A percentile compares a stretch with the other conserved stretches of the same genome.
These are phyloP conservation scores for Pythium sukuiense DNA, from an alignment of 352 stramenopile species.

Conservation along the genomic window DNA sequence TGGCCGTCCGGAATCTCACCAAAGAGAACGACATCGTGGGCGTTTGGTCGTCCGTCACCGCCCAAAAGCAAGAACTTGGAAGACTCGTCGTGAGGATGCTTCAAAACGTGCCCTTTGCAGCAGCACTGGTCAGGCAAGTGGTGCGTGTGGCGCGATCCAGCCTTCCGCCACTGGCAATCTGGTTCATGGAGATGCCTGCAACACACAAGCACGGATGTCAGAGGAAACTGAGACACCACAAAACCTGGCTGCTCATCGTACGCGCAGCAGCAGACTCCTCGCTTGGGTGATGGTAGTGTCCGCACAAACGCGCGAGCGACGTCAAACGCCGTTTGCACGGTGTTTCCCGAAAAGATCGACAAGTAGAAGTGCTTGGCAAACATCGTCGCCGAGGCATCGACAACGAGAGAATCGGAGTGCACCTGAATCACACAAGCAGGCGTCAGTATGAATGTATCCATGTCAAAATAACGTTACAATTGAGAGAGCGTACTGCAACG, in stretches of 20 bases:
- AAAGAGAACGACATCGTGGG: conserved; percentile 74
- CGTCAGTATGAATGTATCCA: not conserved
- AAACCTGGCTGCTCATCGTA: conserved; percentile 30
- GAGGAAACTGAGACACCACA: too few species aligned
- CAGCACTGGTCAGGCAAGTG: conserved; percentile 65
- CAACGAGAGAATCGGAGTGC: conserved; percentile 75
- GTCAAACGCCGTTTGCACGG: conserved; percentile 69
- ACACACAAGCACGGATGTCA: not conserved
- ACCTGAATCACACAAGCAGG: conserved; percentile 31
- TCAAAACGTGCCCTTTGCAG: conserved; percentile 60
- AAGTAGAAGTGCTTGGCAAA: conserved; percentile 88
- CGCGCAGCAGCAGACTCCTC: conserved; percentile 76
- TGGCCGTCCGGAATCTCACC: conserved; percentile 60
- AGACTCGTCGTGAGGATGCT: conserved; percentile 77
- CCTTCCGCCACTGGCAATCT: conserved; percentile 62
- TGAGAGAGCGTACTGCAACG: conserved; percentile 55
- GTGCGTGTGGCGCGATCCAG: conserved; percentile 60
- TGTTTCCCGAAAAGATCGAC: conserved; percentile 74
- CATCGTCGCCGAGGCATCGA: conserved; percentile 75
- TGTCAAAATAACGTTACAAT: not conserved
- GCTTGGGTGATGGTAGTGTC: conserved; percentile 53
- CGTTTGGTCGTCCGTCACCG: conserved; percentile 26
- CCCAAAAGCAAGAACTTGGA: conserved; percentile 80
- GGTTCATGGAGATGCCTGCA: conserved; percentile 69
- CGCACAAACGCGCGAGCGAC: conserved; percentile 71